Evolutionary conservation across 441 rosid species (phyloP).

Genomic region (Melastoma candidum): DNA sequence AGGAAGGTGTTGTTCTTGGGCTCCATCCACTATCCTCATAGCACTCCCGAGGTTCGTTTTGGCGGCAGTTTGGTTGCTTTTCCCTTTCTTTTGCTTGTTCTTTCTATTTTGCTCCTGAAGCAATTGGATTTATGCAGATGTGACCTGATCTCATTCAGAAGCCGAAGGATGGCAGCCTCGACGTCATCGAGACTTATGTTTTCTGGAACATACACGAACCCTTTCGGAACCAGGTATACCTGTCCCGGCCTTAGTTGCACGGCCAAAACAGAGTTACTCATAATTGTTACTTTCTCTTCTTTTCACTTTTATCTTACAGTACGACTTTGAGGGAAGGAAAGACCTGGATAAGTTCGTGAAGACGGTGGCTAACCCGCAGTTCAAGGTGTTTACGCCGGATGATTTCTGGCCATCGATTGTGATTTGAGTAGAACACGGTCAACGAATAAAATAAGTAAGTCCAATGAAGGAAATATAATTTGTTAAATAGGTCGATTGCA

Average conservation of each 20-base stretch:
- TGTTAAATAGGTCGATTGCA: too few species aligned
- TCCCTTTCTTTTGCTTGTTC: background rate
- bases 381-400: constrained; percentile 57
- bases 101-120: background rate
- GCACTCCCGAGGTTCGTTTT: constrained; percentile 59
- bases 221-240: constrained; percentile 51
- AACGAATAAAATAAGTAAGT: background rate
- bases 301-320: constrained; percentile 23
- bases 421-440: constrained; percentile 40
- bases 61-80: background rate
- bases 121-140: constrained; percentile 38
- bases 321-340: constrained; percentile 56
- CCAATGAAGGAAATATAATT: too few species aligned
- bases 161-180: constrained; percentile 94
- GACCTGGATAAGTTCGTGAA: constrained; percentile 63
- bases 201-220: constrained; percentile 93
- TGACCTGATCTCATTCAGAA: constrained; percentile 95
- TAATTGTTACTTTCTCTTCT: background rate
- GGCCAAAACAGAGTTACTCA: too few species aligned
- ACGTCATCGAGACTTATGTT: constrained; percentile 85
- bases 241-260: constrained; percentile 4
- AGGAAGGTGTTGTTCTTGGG: constrained; percentile 73
- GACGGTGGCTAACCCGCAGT: constrained; percentile 37
- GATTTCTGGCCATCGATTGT: constrained; percentile 5
- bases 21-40: constrained; percentile 92